Conservation (phyloP, 306 rosid species). For the Cyclanthera cordifolia region DNA sequence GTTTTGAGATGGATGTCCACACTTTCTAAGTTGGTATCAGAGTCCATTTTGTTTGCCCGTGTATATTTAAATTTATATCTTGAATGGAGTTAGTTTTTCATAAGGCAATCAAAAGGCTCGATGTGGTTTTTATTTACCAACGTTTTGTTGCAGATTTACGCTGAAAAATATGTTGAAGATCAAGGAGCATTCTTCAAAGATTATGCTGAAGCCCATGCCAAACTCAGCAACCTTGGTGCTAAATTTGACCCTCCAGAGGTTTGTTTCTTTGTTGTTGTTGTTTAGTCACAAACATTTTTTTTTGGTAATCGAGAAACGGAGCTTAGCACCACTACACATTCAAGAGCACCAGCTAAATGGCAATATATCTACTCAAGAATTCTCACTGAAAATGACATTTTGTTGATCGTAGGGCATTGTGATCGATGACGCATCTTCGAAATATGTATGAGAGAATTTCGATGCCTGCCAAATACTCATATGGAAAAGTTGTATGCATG, state of each 20-base stretch:
- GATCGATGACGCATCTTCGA: conserved; percentile 43
- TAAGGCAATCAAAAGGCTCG: neutral
- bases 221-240: conserved; percentile 89
- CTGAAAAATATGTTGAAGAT: conserved; percentile 86
- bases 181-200: conserved; percentile 87
- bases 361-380: neutral
- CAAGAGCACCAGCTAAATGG: too few species aligned
- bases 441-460: conserved; percentile 54
- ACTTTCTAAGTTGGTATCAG: too few species aligned
- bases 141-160: conserved; percentile 45
- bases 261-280: conserved; percentile 15
- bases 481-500: conserved; percentile 52
- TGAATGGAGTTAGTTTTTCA: neutral
- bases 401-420: conserved; percentile 49
- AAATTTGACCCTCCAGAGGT: conserved; percentile 97
- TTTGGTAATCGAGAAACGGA: too few species aligned
- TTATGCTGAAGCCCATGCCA: conserved; percentile 98
- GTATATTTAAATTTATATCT: neutral
- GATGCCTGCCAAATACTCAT: conserved; percentile 70
- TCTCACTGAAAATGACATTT: neutral
- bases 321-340: too few species aligned
- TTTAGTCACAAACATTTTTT: neutral
- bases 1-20: too few species aligned
- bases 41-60: too few species aligned
- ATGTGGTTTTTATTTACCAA: neutral